A percentile compares a stretch with the other conserved stretches of the same genome.
Conservation (phyloP, 1,139 yeast genomes). For the Yamadazyma atlantica region DNA sequence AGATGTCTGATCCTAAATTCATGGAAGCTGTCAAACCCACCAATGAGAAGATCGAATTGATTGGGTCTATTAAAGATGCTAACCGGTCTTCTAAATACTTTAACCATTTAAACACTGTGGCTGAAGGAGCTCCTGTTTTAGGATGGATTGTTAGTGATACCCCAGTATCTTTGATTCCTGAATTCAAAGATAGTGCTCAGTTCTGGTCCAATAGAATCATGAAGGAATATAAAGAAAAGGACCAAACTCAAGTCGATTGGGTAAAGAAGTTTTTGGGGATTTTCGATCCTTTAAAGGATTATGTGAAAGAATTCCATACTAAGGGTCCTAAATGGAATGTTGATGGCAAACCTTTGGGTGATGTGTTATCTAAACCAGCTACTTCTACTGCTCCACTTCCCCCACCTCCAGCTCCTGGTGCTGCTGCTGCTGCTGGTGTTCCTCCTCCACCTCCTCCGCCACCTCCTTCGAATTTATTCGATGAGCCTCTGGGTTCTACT, state of each 20-base stretch:
- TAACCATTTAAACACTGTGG: constrained; percentile 76
- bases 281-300: constrained; percentile 67
- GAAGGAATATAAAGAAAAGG: constrained; percentile 77
- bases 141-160: constrained; percentile 86
- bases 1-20: constrained; percentile 51
- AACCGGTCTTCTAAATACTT: constrained; percentile 65
- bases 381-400: constrained; percentile 13
- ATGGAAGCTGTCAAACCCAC: constrained; percentile 66
- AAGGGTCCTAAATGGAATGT: constrained; percentile 82
- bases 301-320: constrained; percentile 74
- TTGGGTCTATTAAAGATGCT: constrained; percentile 67
- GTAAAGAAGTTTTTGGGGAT: constrained; percentile 62
- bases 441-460: constrained; percentile 34
- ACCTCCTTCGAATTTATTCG: constrained; percentile 67
- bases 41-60: constrained; percentile 56
- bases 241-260: constrained; percentile 73
- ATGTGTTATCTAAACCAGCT: constrained; percentile 22
- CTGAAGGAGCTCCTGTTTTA: constrained; percentile 86
- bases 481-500: constrained; percentile 28
- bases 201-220: constrained; percentile 91
- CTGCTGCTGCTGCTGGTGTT: constrained; percentile 15
- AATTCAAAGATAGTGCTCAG: constrained; percentile 86
- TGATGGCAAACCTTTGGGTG: constrained; percentile 47
- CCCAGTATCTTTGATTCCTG: constrained; percentile 71
- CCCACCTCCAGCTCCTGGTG: constrained; percentile 81